Conservation (phyloP, 768 basidiomycete species). For the Agrocybe pediades region DNA sequence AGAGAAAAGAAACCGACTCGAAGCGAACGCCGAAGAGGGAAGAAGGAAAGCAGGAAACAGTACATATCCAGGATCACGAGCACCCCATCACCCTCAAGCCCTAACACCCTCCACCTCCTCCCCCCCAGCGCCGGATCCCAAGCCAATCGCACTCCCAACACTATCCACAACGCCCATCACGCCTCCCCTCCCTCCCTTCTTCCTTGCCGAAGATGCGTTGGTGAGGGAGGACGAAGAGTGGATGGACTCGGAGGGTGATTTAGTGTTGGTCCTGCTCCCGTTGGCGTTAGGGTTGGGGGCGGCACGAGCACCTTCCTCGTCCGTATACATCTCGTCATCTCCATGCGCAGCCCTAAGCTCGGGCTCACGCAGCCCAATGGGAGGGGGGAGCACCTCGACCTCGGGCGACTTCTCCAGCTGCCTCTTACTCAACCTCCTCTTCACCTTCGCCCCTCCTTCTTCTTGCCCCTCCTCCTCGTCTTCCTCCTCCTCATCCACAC, state of each 20-base stretch:
- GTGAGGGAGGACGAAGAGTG: too few species aligned
- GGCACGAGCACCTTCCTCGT: too few species aligned
- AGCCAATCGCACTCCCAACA: not conserved
- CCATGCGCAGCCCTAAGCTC: not conserved
- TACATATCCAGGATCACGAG: too few species aligned
- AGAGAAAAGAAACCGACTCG: too few species aligned
- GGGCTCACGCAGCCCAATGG: not conserved
- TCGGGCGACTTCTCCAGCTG: constrained; percentile 20
- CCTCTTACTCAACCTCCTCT: constrained; percentile 15
- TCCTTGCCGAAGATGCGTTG: not conserved
- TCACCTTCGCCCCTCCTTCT: not conserved
- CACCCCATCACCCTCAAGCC: not conserved
- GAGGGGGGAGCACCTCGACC: not conserved
- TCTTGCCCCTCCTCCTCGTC: not conserved
- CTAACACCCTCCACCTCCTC: not conserved
- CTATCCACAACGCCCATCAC: not conserved
- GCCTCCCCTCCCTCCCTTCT: not conserved
- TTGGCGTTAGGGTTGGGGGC: too few species aligned
- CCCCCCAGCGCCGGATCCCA: not conserved
- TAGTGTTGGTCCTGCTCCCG: not conserved
- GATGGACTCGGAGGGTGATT: too few species aligned
- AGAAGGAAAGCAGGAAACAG: too few species aligned
- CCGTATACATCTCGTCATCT: not conserved
- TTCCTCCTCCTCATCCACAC: not conserved
- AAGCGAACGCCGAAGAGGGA: too few species aligned